phyloP scores from a whole-genome alignment of 805 yeast genomes.

The Ogataea paraovalis region DNA sequence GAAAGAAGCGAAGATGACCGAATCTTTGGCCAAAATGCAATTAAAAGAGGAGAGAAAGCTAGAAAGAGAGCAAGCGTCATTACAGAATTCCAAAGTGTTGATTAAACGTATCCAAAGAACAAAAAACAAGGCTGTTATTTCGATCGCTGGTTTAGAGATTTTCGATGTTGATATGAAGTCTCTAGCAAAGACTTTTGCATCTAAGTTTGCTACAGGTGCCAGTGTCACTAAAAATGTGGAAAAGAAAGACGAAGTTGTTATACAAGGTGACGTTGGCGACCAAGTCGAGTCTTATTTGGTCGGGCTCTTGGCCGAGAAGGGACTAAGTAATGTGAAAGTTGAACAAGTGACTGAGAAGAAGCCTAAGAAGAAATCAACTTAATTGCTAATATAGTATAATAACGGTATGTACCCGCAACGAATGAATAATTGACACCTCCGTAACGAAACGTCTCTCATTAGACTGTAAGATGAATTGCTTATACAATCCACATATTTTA shows the following conservation, averaged over 20 bases:
- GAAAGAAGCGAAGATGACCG: constrained; percentile 76
- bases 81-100: constrained; percentile 72
- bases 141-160: constrained; percentile 84
- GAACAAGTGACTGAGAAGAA: constrained; percentile 82
- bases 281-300: constrained; percentile 78
- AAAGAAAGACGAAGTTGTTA: constrained; percentile 81
- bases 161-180: constrained; percentile 87
- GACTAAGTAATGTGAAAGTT: constrained; percentile 79
- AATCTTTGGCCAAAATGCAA: constrained; percentile 80
- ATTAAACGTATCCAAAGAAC: constrained; percentile 88
- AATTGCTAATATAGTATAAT: not conserved
- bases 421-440: not conserved
- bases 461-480: too few relatives aligned
- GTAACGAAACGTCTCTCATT: too few relatives aligned
- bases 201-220: constrained; percentile 95
- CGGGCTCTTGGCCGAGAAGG: constrained; percentile 72
- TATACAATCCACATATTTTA: too few relatives aligned
- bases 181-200: constrained; percentile 85
- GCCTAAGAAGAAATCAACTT: constrained; percentile 49
- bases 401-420: too few relatives aligned
- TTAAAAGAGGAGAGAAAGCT: constrained; percentile 81
- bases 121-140: constrained; percentile 80
- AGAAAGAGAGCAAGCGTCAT: constrained; percentile 77
- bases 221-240: constrained; percentile 86
- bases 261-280: constrained; percentile 94